phyloP scores from a whole-genome alignment of 2,329 filamentous ascomycete genomes.

The Dothideomycetes sp. region DNA sequence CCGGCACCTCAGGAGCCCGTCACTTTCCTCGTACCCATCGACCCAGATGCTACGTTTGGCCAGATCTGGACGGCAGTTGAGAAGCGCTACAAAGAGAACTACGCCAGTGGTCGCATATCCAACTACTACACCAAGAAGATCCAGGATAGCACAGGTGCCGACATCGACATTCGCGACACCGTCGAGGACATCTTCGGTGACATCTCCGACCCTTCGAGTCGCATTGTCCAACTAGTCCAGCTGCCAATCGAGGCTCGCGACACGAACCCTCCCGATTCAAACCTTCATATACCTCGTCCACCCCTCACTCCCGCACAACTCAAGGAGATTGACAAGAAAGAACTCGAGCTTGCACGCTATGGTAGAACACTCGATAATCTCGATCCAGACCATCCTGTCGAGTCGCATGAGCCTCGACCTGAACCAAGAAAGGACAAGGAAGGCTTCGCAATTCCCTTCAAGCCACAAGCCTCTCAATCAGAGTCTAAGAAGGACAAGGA shows the following conservation, averaged over 20 bases:
- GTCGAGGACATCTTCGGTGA: conserved; percentile 27
- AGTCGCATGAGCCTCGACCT: conserved; percentile 15
- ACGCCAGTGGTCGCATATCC: conserved; percentile 16
- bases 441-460: conserved; percentile 9
- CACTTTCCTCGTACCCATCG: conserved; percentile 17
- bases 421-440: conserved; percentile 6
- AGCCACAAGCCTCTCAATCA: too few species aligned
- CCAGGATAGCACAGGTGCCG: conserved; percentile 28
- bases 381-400: conserved; percentile 23
- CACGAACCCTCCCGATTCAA: conserved; percentile 25
- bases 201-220: conserved; percentile 21
- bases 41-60: conserved; percentile 23
- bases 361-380: conserved; percentile 15
- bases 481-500: not conserved
- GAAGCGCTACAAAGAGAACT: conserved; percentile 28
- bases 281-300: conserved; percentile 16
- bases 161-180: conserved; percentile 29
- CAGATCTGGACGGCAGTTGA: conserved; percentile 25
- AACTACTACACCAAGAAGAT: conserved; percentile 30
- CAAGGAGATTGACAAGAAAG: conserved; percentile 21
- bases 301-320: conserved; percentile 4
- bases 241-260: conserved; percentile 24
- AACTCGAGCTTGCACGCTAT: conserved; percentile 19
- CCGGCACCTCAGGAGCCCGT: not conserved
- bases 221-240: conserved; percentile 26